Evolutionary conservation across 2,329 filamentous ascomycete species (phyloP), one percentile per base, ranked within the genome.

Genomic region (Sclerotinia borealis): DNA sequence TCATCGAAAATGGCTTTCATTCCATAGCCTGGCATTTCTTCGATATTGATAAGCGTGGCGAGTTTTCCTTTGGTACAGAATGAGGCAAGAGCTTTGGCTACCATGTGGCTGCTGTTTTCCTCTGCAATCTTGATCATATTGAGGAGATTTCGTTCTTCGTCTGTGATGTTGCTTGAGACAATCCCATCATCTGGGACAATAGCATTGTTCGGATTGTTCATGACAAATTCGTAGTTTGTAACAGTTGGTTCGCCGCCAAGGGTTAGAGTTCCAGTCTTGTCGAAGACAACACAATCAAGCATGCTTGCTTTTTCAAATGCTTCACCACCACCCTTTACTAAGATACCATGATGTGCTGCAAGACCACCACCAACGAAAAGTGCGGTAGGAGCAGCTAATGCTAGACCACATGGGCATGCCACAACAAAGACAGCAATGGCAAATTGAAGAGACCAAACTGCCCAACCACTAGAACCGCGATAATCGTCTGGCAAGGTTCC

Each of bases 401-500:
- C 83, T 54, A 86, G 80, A 15, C 83, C 83, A 69, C 83, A 86
- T n/a, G 83, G 83, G 68, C 83, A 86, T 0, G 83, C 83, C 51
- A 85, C 79, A 34, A 86, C 81, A 63, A 86, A 84, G 25, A 85
- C 83, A 9, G 83, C 81, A 59, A 86, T 86, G 1, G 83, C 89
- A 79, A 93, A 95, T 67, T 91, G 87, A 50, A 95, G 81, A 2
- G 89, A 88, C 79, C 91, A 93, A 1, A 87, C 82, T 0, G 84
- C 81, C 84, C 87, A 90, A 11, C 86, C 84, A 19, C 80, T 78
- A 22, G 72, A 70, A 17, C 83, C 80, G 15, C 85, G 76, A 70
- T 85, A 90, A 45, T 81, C 75, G 0, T 72, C 73, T 0, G 88
- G 84, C 17, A 92, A 77, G 1, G 72, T 72, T 2, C 85, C 84